Evolutionary conservation across 1,284 basidiomycete genomes (phyloP).

Genomic region (Melanopsichium pennsylvanicum): DNA sequence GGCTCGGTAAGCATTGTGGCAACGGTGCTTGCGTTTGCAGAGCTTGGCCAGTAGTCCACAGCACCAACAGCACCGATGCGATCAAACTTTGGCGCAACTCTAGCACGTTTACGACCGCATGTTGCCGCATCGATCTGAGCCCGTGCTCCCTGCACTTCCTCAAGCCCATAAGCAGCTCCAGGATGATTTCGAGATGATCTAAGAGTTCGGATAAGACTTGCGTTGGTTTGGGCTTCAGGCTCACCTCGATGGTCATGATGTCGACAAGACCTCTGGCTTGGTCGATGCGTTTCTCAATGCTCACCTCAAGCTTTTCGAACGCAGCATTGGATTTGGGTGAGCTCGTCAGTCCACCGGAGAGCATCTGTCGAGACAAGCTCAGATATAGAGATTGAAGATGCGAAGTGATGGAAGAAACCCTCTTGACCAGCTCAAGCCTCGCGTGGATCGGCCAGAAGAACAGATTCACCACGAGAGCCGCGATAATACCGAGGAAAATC

Average conservation of each 20-base stretch:
- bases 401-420: slow-evolving; percentile 35
- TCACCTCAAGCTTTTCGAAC: slow-evolving; percentile 56
- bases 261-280: slow-evolving; percentile 66
- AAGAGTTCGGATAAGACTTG: slow-evolving; percentile 67
- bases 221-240: slow-evolving; percentile 68
- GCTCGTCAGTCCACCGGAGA: slow-evolving; percentile 36
- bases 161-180: slow-evolving; percentile 67
- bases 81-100: slow-evolving; percentile 68
- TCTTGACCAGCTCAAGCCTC: slow-evolving; percentile 46
- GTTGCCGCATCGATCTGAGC: slow-evolving; percentile 61
- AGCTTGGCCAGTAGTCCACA: slow-evolving; percentile 68
- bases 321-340: slow-evolving; percentile 29
- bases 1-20: slow-evolving; percentile 68
- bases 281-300: slow-evolving; percentile 61
- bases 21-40: slow-evolving; percentile 67
- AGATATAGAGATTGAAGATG: slow-evolving; percentile 56
- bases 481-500: slow-evolving; percentile 59
- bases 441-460: slow-evolving; percentile 62
- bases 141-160: slow-evolving; percentile 66
- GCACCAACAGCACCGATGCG: slow-evolving; percentile 66
- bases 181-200: slow-evolving; percentile 65
- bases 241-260: slow-evolving; percentile 66
- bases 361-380: slow-evolving; percentile 56
- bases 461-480: slow-evolving; percentile 57
- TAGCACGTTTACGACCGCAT: slow-evolving; percentile 68